phyloP scores from a whole-genome alignment of 1,139 yeast genomes.

The Candida glucosophila region DNA sequence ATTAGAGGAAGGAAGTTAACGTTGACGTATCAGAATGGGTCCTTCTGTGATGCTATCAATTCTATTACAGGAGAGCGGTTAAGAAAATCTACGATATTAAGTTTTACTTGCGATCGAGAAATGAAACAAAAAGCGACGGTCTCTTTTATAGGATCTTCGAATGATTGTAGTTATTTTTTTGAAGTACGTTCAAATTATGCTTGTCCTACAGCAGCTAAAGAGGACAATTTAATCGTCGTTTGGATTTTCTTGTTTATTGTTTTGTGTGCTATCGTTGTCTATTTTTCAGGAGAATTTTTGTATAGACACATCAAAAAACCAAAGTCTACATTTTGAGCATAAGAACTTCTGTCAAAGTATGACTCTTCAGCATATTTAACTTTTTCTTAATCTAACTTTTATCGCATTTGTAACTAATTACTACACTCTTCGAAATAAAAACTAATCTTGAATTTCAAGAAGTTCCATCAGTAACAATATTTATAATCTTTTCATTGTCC shows the following conservation, averaged over 20 bases:
- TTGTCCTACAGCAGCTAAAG: slow-evolving; percentile 69
- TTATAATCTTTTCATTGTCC: slow-evolving; percentile 43
- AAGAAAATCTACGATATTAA: slow-evolving; percentile 56
- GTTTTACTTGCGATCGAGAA: slow-evolving; percentile 77
- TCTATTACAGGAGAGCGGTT: slow-evolving; percentile 30
- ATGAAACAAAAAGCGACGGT: slow-evolving; percentile 58
- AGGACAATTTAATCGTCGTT: slow-evolving; percentile 46
- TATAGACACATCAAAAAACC: slow-evolving; percentile 21
- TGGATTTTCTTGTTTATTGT: slow-evolving; percentile 53
- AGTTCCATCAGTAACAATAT: slow-evolving; percentile 37
- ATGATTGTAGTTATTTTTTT: slow-evolving; percentile 77
- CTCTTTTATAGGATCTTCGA: slow-evolving; percentile 59
- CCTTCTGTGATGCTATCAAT: slow-evolving; percentile 44
- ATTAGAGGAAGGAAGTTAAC: slow-evolving; percentile 68
- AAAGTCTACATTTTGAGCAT: slow-evolving; percentile 1
- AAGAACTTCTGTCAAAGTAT: neutral
- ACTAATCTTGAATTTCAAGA: slow-evolving; percentile 5
- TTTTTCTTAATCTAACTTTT: neutral
- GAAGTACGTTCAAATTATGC: slow-evolving; percentile 85
- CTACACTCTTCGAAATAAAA: neutral
- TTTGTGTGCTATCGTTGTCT: slow-evolving; percentile 46
- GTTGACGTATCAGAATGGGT: slow-evolving; percentile 64
- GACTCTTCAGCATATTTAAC: neutral
- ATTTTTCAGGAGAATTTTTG: slow-evolving; percentile 45
- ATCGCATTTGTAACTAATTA: no score